phyloP scores from a whole-genome alignment of 257 asterid species.

The Nicotiana benthamiana region DNA sequence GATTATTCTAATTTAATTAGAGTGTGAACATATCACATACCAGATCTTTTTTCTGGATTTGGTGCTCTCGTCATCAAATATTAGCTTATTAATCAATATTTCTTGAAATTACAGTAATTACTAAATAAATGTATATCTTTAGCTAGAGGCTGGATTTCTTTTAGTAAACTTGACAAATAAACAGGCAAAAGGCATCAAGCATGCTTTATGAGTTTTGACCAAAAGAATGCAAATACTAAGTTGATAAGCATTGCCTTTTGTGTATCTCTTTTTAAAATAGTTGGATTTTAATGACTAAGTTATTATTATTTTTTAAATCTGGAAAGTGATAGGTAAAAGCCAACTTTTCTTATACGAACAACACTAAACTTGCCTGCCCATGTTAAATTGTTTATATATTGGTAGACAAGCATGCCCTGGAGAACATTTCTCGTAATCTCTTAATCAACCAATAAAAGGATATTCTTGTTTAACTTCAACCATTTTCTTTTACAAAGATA shows the following conservation, averaged over 20 bases:
- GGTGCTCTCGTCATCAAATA: not conserved
- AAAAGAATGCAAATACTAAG: not conserved
- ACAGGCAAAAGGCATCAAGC: not conserved
- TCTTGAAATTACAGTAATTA: not conserved
- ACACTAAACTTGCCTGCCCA: not conserved
- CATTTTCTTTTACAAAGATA: too few relatives aligned
- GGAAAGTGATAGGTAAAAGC: not conserved
- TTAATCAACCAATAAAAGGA: not conserved
- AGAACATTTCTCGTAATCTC: not conserved
- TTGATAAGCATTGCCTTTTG: not conserved
- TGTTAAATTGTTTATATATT: not conserved
- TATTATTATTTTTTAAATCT: not conserved
- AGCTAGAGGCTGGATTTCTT: not conserved
- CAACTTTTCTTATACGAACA: not conserved
- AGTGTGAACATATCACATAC: not conserved
- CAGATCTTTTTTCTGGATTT: not conserved
- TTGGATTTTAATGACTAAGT: not conserved
- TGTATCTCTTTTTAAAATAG: not conserved
- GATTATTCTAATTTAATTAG: not conserved
- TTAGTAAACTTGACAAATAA: not conserved
- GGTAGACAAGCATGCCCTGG: not conserved
- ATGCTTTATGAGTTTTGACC: not conserved
- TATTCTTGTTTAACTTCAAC: not conserved
- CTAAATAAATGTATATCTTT: not conserved
- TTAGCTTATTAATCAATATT: not conserved